A percentile compares a stretch with the other conserved stretches of the same genome.
Evolutionary conservation across 805 yeast genomes (phyloP).

Genomic region (Isabelozyma rhagii): DNA sequence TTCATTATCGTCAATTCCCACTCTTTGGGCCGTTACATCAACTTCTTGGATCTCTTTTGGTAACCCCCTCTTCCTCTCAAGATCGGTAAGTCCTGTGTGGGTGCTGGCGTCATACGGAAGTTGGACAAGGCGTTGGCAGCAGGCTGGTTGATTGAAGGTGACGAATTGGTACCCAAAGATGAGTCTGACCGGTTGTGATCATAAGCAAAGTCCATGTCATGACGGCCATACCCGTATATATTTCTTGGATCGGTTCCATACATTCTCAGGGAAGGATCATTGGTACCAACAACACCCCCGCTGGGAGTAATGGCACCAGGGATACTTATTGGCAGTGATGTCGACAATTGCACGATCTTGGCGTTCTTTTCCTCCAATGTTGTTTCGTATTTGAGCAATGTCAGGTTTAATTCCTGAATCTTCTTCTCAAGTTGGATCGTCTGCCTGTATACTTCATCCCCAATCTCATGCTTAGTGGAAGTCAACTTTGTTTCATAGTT

Average conservation of each 20-base stretch:
- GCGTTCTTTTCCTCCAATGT: slow-evolving; percentile 36
- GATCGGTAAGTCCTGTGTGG: slow-evolving; percentile 23
- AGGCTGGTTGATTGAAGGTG: not conserved
- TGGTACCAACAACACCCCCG: not conserved
- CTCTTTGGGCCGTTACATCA: slow-evolving; percentile 20
- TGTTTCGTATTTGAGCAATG: slow-evolving; percentile 29
- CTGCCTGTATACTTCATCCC: slow-evolving; percentile 19
- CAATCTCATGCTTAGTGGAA: slow-evolving; percentile 22
- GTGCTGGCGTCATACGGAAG: slow-evolving; percentile 2
- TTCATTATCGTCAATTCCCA: not conserved
- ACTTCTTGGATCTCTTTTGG: slow-evolving; percentile 39
- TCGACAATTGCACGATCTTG: slow-evolving; percentile 29
- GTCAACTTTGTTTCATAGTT: slow-evolving; percentile 19
- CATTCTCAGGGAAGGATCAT: not conserved
- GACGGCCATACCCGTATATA: slow-evolving; percentile 1
- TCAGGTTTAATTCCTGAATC: slow-evolving; percentile 29
- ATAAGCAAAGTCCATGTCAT: not conserved
- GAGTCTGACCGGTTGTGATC: not conserved
- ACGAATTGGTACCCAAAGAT: not conserved
- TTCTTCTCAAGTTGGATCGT: slow-evolving; percentile 29
- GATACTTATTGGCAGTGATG: slow-evolving; percentile 37
- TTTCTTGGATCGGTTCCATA: not conserved
- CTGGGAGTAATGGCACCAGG: slow-evolving; percentile 13
- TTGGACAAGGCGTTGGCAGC: not conserved
- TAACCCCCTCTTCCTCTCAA: slow-evolving; percentile 44